Conservation (phyloP, 805 yeast species). For the Wickerhamiella slavikovae region DNA sequence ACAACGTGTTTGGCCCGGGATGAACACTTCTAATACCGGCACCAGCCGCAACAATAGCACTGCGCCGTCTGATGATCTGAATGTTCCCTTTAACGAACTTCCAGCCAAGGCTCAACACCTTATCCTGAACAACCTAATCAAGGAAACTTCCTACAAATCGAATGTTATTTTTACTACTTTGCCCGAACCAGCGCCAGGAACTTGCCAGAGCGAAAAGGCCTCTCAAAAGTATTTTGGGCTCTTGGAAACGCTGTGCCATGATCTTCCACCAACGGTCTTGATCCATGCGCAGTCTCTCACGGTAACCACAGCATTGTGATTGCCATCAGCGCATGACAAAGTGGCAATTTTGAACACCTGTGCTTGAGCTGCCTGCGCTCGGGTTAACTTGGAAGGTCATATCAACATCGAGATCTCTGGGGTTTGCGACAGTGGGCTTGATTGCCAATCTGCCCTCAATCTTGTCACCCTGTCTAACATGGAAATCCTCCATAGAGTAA, state of each 20-base stretch:
- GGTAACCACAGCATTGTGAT: constrained; percentile 71
- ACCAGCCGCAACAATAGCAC: constrained; percentile 28
- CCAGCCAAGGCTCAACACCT: constrained; percentile 85
- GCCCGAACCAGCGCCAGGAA: constrained; percentile 73
- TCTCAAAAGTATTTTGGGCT: constrained; percentile 58
- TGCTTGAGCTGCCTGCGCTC: constrained; percentile 22
- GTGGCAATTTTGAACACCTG: constrained; percentile 36
- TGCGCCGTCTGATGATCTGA: constrained; percentile 4
- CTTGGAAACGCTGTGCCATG: constrained; percentile 61
- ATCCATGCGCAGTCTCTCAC: constrained; percentile 89
- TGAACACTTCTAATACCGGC: background rate
- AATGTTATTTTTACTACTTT: constrained; percentile 72
- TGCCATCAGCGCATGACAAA: constrained; percentile 46
- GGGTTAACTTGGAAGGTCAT: constrained; percentile 29
- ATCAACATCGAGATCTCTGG: constrained; percentile 76
- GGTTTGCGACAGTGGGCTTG: constrained; percentile 58
- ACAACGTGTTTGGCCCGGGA: background rate
- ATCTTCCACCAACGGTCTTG: constrained; percentile 61
- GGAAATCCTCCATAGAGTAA: constrained; percentile 65
- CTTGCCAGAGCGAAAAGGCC: constrained; percentile 48
- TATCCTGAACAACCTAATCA: constrained; percentile 73
- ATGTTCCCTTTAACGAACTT: constrained; percentile 53
- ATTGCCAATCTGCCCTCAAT: constrained; percentile 54
- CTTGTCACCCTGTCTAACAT: constrained; percentile 52
- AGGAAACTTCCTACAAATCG: constrained; percentile 35